A percentile compares a stretch with the other conserved stretches of the same genome.
Conservation (phyloP, 1,284 basidiomycete species). For the Rhodotorula sp. region DNA sequence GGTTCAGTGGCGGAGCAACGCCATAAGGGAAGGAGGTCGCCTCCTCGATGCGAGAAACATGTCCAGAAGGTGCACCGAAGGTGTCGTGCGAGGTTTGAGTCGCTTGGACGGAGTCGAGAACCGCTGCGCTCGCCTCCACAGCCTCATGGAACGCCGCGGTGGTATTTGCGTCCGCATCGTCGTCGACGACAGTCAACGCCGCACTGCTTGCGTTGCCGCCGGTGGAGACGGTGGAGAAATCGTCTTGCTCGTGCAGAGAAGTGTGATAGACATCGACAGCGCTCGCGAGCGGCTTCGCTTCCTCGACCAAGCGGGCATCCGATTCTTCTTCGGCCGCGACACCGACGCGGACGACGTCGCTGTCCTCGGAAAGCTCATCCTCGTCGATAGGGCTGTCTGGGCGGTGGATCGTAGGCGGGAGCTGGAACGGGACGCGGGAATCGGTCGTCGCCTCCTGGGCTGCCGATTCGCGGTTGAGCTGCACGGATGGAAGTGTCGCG, state of each 20-base stretch:
- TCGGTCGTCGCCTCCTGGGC: neutral
- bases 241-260: neutral
- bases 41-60: neutral
- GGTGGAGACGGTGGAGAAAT: neutral
- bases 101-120: no score
- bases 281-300: neutral
- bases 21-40: neutral
- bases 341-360: constrained; percentile 5
- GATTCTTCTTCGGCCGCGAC: neutral
- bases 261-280: neutral
- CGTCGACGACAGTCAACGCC: no score
- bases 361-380: neutral
- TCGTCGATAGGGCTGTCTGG: neutral
- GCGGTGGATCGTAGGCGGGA: neutral
- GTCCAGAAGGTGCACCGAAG: no score
- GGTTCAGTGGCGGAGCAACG: neutral
- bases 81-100: no score
- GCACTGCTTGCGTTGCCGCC: neutral
- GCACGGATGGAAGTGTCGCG: neutral
- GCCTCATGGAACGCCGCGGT: no score
- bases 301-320: neutral
- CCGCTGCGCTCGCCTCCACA: no score
- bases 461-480: neutral
- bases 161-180: no score
- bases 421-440: neutral